Base-by-base conservation (phyloP, 2,329 filamentous ascomycete genomes). In the Colletotrichum tanaceti region DNA sequence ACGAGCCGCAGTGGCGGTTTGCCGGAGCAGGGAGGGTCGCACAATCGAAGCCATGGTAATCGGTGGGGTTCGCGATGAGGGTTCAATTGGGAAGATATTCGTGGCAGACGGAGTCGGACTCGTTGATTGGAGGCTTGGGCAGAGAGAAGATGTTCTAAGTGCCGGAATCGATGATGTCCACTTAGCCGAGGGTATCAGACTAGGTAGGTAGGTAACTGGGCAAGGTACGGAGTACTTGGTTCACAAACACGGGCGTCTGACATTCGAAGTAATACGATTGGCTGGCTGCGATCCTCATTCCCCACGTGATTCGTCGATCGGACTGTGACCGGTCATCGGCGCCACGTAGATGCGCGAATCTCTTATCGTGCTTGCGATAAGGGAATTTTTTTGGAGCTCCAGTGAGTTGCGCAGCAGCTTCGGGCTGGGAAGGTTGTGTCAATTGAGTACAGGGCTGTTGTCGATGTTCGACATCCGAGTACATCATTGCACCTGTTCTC, bases 31-130 rank as follows among this genome's bases (percentile, higher is more conserved):
- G 72, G 83, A 79, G 63, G 86, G 81, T 76, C 86, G 86, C 75
- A 84, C 79, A 75, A 87, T 79, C 65, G 87, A 89, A 72, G 86
- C 86, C 87, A 89, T 89, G 63, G 72, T 79, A 47, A 44, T 73
- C 55, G 55, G 35, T 39, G 60, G 54, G 41, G 20, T 47, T 60
- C 35, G 43, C 41, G 47, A n/a, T 49, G 55, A 53, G 57, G n/a
- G 65, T 71, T 59, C 58, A 68, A 65, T 68, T 66, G 71, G 58
- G n/a, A 44, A 46, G 50, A 0, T 49, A 13, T 70, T 47, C 62
- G 63, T 59, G 22, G 41, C 58, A 43, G 62, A 58, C 5, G 22
- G 7, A 47, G 54, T 54, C 16, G 55, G 38, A 57, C 41, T 67
- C 61, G 70, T 54, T 47, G 18, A 57, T 58, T 55, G 58, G 58